Conservation (phyloP, 805 yeast species). For the Ogataea saltuana region DNA sequence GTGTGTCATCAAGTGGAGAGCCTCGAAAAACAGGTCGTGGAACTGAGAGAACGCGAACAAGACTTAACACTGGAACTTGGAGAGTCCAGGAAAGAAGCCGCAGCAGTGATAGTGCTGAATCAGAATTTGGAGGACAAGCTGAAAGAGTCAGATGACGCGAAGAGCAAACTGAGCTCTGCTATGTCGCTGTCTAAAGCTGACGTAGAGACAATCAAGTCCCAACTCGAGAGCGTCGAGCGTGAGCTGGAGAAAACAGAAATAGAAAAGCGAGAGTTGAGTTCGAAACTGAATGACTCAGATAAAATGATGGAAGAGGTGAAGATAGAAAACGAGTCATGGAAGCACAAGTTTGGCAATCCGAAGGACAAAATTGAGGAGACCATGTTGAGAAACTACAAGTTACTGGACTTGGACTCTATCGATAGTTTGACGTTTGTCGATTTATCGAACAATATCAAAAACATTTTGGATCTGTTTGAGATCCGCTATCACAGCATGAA, state of each 20-base stretch:
- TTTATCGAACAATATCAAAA: conserved; percentile 18
- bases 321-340: background rate
- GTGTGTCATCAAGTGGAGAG: background rate
- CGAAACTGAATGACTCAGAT: background rate
- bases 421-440: conserved; percentile 17
- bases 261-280: too few relatives aligned
- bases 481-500: conserved; percentile 18
- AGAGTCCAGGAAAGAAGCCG: too few relatives aligned
- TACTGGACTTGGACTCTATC: conserved; percentile 12
- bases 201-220: too few relatives aligned
- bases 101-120: too few relatives aligned
- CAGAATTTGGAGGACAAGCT: too few relatives aligned
- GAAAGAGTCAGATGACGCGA: too few relatives aligned
- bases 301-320: background rate
- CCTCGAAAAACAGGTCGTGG: background rate
- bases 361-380: conserved; percentile 3
- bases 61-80: too few relatives aligned
- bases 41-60: background rate
- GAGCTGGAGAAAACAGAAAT: too few relatives aligned
- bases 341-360: conserved; percentile 11
- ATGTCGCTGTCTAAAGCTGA: too few relatives aligned
- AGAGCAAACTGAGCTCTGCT: too few relatives aligned
- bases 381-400: conserved; percentile 11
- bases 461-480: conserved; percentile 15
- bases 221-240: too few relatives aligned